These are phyloP conservation scores for Friedmanniomyces endolithicus DNA, from an alignment of 495 filamentous ascomycete genomes.

Conservation along the genomic window DNA sequence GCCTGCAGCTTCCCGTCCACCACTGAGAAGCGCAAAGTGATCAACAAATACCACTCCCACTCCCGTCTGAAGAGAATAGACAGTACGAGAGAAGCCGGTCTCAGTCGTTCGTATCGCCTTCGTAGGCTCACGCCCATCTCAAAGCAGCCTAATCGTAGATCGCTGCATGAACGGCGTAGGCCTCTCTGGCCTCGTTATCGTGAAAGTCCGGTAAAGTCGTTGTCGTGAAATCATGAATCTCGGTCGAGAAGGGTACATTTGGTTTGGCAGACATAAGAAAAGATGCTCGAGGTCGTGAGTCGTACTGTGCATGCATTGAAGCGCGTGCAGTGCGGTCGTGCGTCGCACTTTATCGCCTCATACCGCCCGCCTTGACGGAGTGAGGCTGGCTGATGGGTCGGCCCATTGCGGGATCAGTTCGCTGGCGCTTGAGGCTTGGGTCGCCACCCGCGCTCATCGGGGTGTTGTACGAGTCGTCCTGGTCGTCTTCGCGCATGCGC, in stretches of 20 bases:
- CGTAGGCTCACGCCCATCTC: background rate
- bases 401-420: constrained; percentile 13
- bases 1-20: background rate
- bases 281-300: background rate
- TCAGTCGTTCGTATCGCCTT: background rate
- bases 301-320: background rate
- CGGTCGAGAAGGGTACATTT: constrained; percentile 8
- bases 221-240: constrained; percentile 17
- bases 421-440: constrained; percentile 61
- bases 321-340: background rate
- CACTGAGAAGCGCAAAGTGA: background rate
- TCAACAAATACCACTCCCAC: background rate
- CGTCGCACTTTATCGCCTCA: constrained; percentile 20
- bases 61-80: constrained; percentile 4
- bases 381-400: constrained; percentile 20
- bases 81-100: constrained; percentile 2
- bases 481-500: constrained; percentile 67
- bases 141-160: background rate
- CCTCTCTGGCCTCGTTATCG: constrained; percentile 11
- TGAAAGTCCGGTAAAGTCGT: constrained; percentile 18
- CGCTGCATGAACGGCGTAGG: background rate
- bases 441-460: constrained; percentile 43
- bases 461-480: constrained; percentile 58
- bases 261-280: constrained; percentile 4
- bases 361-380: constrained; percentile 14